phyloP scores from a whole-genome alignment of 345 rosid genomes.

The Gossypium anomalum region DNA sequence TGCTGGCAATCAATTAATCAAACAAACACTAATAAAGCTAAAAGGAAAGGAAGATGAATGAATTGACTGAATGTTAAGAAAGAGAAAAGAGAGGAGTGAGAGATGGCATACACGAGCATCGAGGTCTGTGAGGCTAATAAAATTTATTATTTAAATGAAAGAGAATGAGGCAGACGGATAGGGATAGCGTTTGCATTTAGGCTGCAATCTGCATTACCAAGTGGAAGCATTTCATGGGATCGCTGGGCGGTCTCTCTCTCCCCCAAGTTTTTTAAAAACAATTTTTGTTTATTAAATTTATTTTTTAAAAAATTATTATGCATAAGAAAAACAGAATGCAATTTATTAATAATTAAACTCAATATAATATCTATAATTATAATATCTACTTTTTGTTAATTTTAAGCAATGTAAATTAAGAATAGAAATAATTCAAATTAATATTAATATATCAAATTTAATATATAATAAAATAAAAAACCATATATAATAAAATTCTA shows the following conservation, averaged over 20 bases:
- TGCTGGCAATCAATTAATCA: background rate
- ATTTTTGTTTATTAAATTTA: too few relatives aligned
- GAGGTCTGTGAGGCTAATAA: slow-evolving; percentile 22
- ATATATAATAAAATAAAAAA: too few relatives aligned
- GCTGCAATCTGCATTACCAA: slow-evolving; percentile 20
- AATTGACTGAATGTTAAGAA: background rate
- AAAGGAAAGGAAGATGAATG: background rate
- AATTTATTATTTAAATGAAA: background rate
- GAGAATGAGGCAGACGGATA: slow-evolving; percentile 13
- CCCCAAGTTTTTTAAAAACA: background rate
- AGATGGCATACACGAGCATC: slow-evolving; percentile 44
- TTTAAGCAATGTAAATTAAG: too few relatives aligned
- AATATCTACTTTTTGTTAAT: too few relatives aligned
- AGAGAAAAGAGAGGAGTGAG: slow-evolving; percentile 18
- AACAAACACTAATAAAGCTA: background rate
- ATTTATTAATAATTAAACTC: too few relatives aligned
- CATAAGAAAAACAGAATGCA: too few relatives aligned
- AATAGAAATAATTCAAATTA: too few relatives aligned
- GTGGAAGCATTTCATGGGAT: slow-evolving; percentile 62
- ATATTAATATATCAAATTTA: too few relatives aligned
- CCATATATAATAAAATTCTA: too few relatives aligned
- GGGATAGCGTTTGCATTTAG: background rate
- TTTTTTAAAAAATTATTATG: too few relatives aligned
- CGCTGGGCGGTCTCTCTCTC: slow-evolving; percentile 49
- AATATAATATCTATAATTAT: too few relatives aligned